phyloP scores from a whole-genome alignment of 495 filamentous ascomycete genomes.

The Xylaria castorea region DNA sequence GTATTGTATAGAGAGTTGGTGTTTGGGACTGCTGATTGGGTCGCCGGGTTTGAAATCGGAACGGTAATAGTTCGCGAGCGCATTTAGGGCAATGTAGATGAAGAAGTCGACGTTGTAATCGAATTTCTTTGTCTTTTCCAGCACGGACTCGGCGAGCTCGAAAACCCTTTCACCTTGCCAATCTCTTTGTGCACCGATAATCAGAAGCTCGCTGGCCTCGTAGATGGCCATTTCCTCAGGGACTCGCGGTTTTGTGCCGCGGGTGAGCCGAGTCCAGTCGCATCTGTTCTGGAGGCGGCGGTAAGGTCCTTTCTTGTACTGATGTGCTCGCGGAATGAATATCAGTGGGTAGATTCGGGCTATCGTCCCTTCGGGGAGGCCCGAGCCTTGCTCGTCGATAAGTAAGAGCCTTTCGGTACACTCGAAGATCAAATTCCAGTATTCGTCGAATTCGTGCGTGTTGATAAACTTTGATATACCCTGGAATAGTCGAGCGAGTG shows the following conservation, averaged over 20 bases:
- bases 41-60: slow-evolving; percentile 31
- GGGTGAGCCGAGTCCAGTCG: slow-evolving; percentile 33
- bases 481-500: slow-evolving; percentile 38
- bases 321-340: slow-evolving; percentile 41
- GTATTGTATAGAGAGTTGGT: slow-evolving; percentile 37
- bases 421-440: slow-evolving; percentile 42
- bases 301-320: slow-evolving; percentile 36
- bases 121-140: slow-evolving; percentile 39
- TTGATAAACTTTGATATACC: slow-evolving; percentile 39
- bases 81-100: slow-evolving; percentile 38
- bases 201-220: slow-evolving; percentile 38
- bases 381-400: slow-evolving; percentile 37
- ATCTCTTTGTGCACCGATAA: slow-evolving; percentile 36
- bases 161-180: slow-evolving; percentile 39
- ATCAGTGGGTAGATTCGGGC: slow-evolving; percentile 38
- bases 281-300: slow-evolving; percentile 40
- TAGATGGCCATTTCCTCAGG: slow-evolving; percentile 39
- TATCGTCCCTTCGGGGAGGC: slow-evolving; percentile 39
- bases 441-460: slow-evolving; percentile 42
- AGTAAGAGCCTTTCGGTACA: slow-evolving; percentile 40
- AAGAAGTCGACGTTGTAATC: slow-evolving; percentile 41
- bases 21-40: slow-evolving; percentile 27
- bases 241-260: slow-evolving; percentile 37
- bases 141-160: slow-evolving; percentile 38
- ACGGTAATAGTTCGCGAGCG: slow-evolving; percentile 38